Percentiles rank a stretch among this genome's conserved stretches.
Evolutionary conservation across 306 rosid species (phyloP).

Genomic region (Lathyrus tuberosus): DNA sequence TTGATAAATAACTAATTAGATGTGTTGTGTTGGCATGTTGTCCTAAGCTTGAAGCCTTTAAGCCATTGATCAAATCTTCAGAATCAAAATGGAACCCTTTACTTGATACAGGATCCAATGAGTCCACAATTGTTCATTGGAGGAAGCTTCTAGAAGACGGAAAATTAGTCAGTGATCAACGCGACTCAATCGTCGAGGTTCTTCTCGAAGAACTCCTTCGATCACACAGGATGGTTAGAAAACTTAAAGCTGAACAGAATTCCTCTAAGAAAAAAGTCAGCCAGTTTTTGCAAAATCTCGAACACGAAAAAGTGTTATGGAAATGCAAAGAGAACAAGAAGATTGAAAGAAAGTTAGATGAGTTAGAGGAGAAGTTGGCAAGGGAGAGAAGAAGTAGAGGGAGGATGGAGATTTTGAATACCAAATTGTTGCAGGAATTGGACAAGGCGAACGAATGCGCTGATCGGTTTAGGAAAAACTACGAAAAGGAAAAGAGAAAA

Average conservation of each 20-base stretch:
- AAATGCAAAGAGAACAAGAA: slow-evolving; percentile 33
- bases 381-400: slow-evolving; percentile 53
- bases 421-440: slow-evolving; percentile 46
- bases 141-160: slow-evolving; percentile 32
- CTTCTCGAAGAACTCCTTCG: slow-evolving; percentile 48
- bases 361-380: slow-evolving; percentile 37
- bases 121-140: slow-evolving; percentile 24
- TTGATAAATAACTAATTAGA: too few relatives aligned
- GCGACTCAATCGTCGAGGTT: slow-evolving; percentile 28
- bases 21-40: too few relatives aligned
- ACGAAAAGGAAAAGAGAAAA: slow-evolving; percentile 52
- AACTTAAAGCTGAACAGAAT: slow-evolving; percentile 43
- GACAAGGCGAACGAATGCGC: slow-evolving; percentile 44
- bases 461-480: slow-evolving; percentile 42
- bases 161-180: neutral
- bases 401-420: slow-evolving; percentile 42
- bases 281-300: slow-evolving; percentile 40
- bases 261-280: slow-evolving; percentile 49
- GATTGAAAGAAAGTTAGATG: slow-evolving; percentile 37
- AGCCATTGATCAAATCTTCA: slow-evolving; percentile 31
- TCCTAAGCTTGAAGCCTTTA: slow-evolving; percentile 40
- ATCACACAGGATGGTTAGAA: slow-evolving; percentile 38
- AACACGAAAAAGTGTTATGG: slow-evolving; percentile 46
- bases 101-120: slow-evolving; percentile 33
- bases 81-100: slow-evolving; percentile 42